Evolutionary conservation across 768 basidiomycete species (phyloP).

Genomic region (Plicaturopsis crispa): DNA sequence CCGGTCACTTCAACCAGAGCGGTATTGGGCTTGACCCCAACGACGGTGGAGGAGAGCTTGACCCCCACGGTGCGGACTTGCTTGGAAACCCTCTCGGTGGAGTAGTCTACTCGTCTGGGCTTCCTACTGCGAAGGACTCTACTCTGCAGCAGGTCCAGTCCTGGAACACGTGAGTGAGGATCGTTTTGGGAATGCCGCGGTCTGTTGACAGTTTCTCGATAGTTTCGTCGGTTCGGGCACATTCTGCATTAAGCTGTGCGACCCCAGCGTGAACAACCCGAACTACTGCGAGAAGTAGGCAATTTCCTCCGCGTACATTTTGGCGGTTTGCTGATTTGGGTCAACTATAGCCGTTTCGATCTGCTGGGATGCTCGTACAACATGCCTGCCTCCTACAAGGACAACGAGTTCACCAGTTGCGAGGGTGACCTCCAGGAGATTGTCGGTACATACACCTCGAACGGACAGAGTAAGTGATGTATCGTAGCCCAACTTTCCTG

Average conservation of each 20-base stretch:
- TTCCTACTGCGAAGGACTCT: background rate
- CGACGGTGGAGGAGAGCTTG: conserved; percentile 66
- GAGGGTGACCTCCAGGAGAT: conserved; percentile 53
- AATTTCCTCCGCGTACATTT: background rate
- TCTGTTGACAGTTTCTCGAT: background rate
- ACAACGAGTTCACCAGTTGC: conserved; percentile 59
- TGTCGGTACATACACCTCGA: conserved; percentile 41
- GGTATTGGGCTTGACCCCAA: conserved; percentile 34
- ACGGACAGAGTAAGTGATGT: conserved; percentile 17
- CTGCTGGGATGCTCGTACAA: conserved; percentile 72
- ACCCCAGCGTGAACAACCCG: conserved; percentile 42
- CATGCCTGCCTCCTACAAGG: conserved; percentile 52
- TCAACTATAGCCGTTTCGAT: conserved; percentile 38
- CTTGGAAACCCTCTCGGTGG: background rate
- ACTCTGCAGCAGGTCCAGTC: background rate
- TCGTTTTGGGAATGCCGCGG: background rate
- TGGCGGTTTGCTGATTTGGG: background rate
- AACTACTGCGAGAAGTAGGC: conserved; percentile 50
- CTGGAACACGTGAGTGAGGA: background rate
- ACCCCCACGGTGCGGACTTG: conserved; percentile 49
- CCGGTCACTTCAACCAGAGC: conserved; percentile 52
- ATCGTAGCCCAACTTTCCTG: background rate
- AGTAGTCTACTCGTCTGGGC: background rate
- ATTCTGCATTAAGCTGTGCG: conserved; percentile 73
- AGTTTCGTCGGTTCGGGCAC: conserved; percentile 63